These are phyloP conservation scores for Dactylonectria estremocensis DNA, from an alignment of 2,329 filamentous ascomycete species.

Conservation along the genomic window DNA sequence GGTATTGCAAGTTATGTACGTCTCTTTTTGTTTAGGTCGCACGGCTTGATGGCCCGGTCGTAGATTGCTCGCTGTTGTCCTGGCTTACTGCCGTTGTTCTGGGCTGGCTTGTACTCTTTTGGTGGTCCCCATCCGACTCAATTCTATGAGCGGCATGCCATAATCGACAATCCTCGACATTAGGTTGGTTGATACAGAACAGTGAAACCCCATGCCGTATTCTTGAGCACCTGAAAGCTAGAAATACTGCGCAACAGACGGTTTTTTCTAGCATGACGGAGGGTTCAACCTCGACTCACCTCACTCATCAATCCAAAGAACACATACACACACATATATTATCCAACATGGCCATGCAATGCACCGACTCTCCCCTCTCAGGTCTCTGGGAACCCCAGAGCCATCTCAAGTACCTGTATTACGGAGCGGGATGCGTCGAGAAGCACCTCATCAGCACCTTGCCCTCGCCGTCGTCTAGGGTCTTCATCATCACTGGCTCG, in stretches of 20 bases:
- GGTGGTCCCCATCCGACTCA: slow-evolving; percentile 19
- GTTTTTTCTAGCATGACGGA: not conserved
- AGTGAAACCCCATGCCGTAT: slow-evolving; percentile 5
- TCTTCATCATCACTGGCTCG: slow-evolving; percentile 38
- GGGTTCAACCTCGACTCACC: not conserved
- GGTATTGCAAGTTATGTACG: slow-evolving; percentile 22
- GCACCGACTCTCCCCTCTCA: slow-evolving; percentile 32
- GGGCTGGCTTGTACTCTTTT: too few species aligned
- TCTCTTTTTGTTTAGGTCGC: slow-evolving; percentile 25
- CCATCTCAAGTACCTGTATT: slow-evolving; percentile 39
- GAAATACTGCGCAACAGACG: slow-evolving; percentile 35
- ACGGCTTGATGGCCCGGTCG: slow-evolving; percentile 35
- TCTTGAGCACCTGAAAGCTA: slow-evolving; percentile 22
- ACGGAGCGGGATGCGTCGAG: slow-evolving; percentile 39
- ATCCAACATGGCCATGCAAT: slow-evolving; percentile 32
- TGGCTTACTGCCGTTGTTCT: too few species aligned
- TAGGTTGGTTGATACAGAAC: slow-evolving; percentile 9
- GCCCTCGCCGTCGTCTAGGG: slow-evolving; percentile 33
- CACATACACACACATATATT: not conserved
- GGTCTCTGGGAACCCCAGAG: slow-evolving; percentile 40
- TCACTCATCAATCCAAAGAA: not conserved
- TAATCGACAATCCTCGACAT: slow-evolving; percentile 14
- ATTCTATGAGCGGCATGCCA: slow-evolving; percentile 6
- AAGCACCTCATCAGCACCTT: slow-evolving; percentile 34
- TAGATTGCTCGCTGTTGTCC: too few species aligned